Base-by-base conservation (phyloP, 768 basidiomycete species). In the Rubroboletus satanas region DNA sequence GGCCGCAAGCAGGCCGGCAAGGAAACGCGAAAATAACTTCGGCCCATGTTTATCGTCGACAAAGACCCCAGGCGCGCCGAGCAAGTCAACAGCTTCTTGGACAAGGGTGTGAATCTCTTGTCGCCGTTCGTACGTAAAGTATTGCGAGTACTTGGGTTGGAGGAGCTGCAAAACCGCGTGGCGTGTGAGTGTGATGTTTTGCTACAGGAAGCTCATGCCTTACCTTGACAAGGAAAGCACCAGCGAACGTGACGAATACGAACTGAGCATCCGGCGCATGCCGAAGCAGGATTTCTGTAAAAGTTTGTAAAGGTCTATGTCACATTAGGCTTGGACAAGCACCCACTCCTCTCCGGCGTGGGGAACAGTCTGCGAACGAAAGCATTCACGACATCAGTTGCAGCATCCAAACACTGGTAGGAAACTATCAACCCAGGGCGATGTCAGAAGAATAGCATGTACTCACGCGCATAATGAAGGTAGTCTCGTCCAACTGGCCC, bases 11-110 rank as follows among this genome's bases (percentile, higher is more conserved):
- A 93, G 77, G 35, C 84, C 83, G 42, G 81, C 80, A 44, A 93
- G 76, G 79, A 93, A 93, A 45, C 82, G 84, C 0, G 90, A 82
- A 67, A 90, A 92, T 6, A 92, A 74, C 66, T 83, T 87, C 1
- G 90, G 90, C 0, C 87, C 88, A 64, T 93, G 90, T 17, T 84
- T 83, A 28, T 88, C 85, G 70, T 93, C 91, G 55, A 93, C 79
- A 18, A 85, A 84, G 17, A 93, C 81, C 51, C 85, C 83, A 7
- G 86, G 79, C 0, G 84, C 83, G 4, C 80, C 79, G 5, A 93
- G 77, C 1, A 90, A 77, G 56, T 87, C 77, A 44, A 87, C 79
- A 54, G 87, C 82, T 52, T 78, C 76, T 63, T 85, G 82, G 0
- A 93, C 87, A 23, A 83, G 73, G 0, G 69, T 65, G 21, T 82